Conservation (phyloP, 2,329 filamentous ascomycete genomes). For the Penicillium sp. region DNA sequence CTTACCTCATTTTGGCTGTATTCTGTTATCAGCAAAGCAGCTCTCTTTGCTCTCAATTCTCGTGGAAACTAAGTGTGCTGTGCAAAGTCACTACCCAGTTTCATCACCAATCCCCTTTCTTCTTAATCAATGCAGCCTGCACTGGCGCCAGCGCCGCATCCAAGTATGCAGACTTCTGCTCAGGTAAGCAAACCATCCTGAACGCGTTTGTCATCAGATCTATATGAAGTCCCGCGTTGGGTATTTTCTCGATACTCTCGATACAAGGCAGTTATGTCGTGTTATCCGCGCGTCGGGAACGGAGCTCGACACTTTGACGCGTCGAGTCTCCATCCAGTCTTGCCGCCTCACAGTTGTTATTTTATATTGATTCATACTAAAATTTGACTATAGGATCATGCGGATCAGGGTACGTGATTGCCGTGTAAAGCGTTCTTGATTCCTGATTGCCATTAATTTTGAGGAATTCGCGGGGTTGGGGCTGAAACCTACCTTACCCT, state of each 20-base stretch:
- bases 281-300: not conserved
- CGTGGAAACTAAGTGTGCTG: slow-evolving; percentile 1
- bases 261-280: not conserved
- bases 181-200: slow-evolving; percentile 52
- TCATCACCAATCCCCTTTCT: slow-evolving; percentile 7
- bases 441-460: not conserved
- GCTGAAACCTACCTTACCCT: not conserved
- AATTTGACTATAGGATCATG: slow-evolving; percentile 38
- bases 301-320: slow-evolving; percentile 8
- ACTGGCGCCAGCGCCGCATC: slow-evolving; percentile 50
- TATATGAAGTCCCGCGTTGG: slow-evolving; percentile 2
- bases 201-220: slow-evolving; percentile 40
- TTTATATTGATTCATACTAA: slow-evolving; percentile 10
- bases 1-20: slow-evolving; percentile 26
- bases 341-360: slow-evolving; percentile 5
- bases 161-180: slow-evolving; percentile 49
- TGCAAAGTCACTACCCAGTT: slow-evolving; percentile 3
- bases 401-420: slow-evolving; percentile 45
- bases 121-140: slow-evolving; percentile 44
- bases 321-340: slow-evolving; percentile 6
- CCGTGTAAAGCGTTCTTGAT: not conserved
- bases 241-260: not conserved
- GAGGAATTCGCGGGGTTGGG: not conserved
- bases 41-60: slow-evolving; percentile 6
- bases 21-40: slow-evolving; percentile 15